Evolutionary conservation across 495 filamentous ascomycete species (phyloP).

Genomic region (Lepraria neglecta): DNA sequence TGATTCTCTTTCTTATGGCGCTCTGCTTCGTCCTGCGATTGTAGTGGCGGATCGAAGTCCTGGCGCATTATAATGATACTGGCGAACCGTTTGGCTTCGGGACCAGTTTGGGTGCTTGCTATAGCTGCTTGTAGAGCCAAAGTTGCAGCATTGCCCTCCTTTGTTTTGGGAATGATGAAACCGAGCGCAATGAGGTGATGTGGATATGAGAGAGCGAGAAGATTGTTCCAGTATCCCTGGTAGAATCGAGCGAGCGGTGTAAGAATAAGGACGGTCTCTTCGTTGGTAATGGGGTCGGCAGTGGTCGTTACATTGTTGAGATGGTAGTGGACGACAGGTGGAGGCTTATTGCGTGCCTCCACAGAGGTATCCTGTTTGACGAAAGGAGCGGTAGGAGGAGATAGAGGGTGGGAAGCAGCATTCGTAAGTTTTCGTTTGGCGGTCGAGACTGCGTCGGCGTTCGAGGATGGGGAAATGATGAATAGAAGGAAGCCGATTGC

Average conservation of each 20-base stretch:
- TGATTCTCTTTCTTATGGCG: conserved; percentile 86
- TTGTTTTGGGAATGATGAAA: conserved; percentile 92
- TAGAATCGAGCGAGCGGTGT: conserved; percentile 93
- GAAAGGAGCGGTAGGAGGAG: conserved; percentile 79
- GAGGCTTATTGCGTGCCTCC: conserved; percentile 55
- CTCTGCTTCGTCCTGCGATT: conserved; percentile 78
- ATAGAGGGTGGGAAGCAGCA: conserved; percentile 66
- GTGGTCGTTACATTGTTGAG: conserved; percentile 89
- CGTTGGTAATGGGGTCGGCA: conserved; percentile 60
- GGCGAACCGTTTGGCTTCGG: conserved; percentile 75
- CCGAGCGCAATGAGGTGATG: conserved; percentile 90
- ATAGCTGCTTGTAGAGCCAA: conserved; percentile 76
- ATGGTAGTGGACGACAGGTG: conserved; percentile 90
- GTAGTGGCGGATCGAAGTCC: conserved; percentile 80
- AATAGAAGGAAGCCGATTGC: conserved; percentile 61
- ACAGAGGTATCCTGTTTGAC: conserved; percentile 54
- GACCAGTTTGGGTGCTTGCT: conserved; percentile 70
- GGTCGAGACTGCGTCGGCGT: conserved; percentile 39
- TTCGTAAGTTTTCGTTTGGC: conserved; percentile 47
- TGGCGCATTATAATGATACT: conserved; percentile 90
- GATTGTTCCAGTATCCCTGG: conserved; percentile 89
- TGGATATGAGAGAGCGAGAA: conserved; percentile 77
- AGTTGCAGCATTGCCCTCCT: conserved; percentile 79
- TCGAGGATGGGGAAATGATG: conserved; percentile 47
- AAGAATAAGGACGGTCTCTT: conserved; percentile 83